These are phyloP conservation scores for Kickxella alabastrina DNA, from an alignment of 192 early-diverging fungal genomes.

Conservation along the genomic window DNA sequence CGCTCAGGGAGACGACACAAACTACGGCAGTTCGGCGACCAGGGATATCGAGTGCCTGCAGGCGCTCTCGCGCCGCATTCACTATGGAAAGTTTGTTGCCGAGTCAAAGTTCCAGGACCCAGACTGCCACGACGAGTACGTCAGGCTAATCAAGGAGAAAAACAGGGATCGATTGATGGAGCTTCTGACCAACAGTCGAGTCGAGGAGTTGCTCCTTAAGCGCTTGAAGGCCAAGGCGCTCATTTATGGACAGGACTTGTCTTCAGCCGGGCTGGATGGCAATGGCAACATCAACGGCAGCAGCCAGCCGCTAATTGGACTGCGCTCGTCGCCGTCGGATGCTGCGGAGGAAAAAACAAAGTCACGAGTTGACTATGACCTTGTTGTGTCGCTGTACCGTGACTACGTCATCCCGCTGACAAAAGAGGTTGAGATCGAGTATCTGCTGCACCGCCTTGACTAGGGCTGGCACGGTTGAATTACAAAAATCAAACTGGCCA, in stretches of 20 bases:
- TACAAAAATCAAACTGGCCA: no score
- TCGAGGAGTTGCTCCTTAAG: slow-evolving; percentile 79
- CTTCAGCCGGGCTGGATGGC: slow-evolving; percentile 18
- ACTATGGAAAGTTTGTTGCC: slow-evolving; percentile 96
- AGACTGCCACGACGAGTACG: slow-evolving; percentile 68
- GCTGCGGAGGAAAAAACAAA: slow-evolving; percentile 42
- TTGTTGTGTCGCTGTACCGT: slow-evolving; percentile 89
- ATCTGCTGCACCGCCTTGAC: slow-evolving; percentile 72
- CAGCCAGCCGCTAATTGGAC: slow-evolving; percentile 1
- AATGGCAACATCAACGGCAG: slow-evolving; percentile 27
- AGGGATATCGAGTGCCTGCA: slow-evolving; percentile 92
- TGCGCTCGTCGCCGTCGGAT: slow-evolving; percentile 8
- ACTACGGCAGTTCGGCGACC: slow-evolving; percentile 93
- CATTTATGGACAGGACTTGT: slow-evolving; percentile 89
- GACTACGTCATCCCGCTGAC: slow-evolving; percentile 96
- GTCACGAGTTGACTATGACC: slow-evolving; percentile 66
- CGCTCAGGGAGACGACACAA: slow-evolving; percentile 69
- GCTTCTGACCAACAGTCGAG: slow-evolving; percentile 81
- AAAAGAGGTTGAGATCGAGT: slow-evolving; percentile 94
- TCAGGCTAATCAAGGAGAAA: slow-evolving; percentile 63
- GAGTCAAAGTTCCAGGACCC: slow-evolving; percentile 95
- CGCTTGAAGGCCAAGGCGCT: slow-evolving; percentile 84
- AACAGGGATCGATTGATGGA: slow-evolving; percentile 77
- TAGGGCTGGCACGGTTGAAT: not conserved
- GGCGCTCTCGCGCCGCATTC: slow-evolving; percentile 86